These are phyloP conservation scores for Ambrosiella beaveri DNA, from an alignment of 2,329 filamentous ascomycete genomes.

Conservation along the genomic window DNA sequence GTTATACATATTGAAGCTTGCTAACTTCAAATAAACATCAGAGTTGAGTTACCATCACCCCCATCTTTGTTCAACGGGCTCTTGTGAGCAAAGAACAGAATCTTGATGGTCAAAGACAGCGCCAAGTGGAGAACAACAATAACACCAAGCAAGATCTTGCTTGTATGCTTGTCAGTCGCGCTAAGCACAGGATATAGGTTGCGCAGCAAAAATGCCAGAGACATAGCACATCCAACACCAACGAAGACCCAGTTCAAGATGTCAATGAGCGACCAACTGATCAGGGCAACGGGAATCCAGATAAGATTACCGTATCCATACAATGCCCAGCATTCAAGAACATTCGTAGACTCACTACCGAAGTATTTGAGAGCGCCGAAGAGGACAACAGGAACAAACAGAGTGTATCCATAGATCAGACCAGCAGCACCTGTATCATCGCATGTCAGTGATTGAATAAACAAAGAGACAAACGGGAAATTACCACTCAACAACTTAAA, in stretches of 20 bases:
- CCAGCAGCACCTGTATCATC: conserved; percentile 58
- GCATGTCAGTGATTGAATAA: not conserved
- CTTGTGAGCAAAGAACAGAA: conserved; percentile 80
- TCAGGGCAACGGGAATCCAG: conserved; percentile 86
- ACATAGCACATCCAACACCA: conserved; percentile 65
- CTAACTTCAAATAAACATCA: too few species aligned
- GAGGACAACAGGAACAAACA: conserved; percentile 65
- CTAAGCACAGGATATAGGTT: conserved; percentile 84
- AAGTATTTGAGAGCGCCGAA: conserved; percentile 91
- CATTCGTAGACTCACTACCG: conserved; percentile 78
- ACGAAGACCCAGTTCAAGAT: conserved; percentile 91
- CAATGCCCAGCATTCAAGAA: conserved; percentile 86
- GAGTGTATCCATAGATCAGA: conserved; percentile 87
- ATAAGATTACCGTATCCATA: conserved; percentile 96
- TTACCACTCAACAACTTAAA: conserved; percentile 72
- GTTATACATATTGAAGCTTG: too few species aligned
- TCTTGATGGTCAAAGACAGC: conserved; percentile 86
- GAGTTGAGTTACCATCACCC: not conserved
- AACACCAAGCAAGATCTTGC: conserved; percentile 68
- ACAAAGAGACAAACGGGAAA: conserved; percentile 15
- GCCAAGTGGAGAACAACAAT: conserved; percentile 76
- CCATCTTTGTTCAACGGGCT: conserved; percentile 29
- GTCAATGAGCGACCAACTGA: conserved; percentile 74
- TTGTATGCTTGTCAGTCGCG: conserved; percentile 81
- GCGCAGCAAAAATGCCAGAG: conserved; percentile 66